Evolutionary conservation across 2,329 filamentous ascomycete genomes (phyloP).

Genomic region (Calonectria ilicicola): DNA sequence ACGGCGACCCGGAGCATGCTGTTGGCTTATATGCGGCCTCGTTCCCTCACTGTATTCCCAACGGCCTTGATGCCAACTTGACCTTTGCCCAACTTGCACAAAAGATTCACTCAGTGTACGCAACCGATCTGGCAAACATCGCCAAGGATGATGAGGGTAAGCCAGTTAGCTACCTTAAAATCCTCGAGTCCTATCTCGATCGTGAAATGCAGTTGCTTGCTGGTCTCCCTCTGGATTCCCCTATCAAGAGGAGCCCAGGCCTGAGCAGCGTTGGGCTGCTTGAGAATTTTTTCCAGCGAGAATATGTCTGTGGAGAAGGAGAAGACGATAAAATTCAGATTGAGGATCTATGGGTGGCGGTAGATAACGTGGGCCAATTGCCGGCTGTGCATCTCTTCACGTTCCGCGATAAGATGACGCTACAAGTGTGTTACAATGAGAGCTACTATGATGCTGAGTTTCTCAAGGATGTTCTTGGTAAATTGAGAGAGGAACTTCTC

Average conservation of each 20-base stretch:
- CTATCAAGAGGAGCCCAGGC: neutral
- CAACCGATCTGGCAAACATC: neutral
- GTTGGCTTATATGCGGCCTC: neutral
- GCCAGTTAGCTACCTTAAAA: conserved; percentile 7
- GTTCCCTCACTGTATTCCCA: neutral
- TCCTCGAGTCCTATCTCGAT: neutral
- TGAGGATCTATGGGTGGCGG: neutral
- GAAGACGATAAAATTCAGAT: neutral
- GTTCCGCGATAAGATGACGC: neutral
- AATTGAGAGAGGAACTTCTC: neutral
- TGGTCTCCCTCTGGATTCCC: neutral
- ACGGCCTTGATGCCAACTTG: neutral
- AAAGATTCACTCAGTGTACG: neutral
- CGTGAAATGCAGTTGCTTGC: neutral
- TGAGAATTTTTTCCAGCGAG: neutral
- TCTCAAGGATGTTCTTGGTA: neutral
- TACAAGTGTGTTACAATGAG: conserved; percentile 3
- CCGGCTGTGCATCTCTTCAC: neutral
- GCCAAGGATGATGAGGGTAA: neutral
- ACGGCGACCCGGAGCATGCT: neutral
- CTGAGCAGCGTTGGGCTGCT: conserved; percentile 5
- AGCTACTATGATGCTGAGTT: neutral
- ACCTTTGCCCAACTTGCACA: neutral
- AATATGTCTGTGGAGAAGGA: neutral
- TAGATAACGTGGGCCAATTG: neutral